phyloP scores from a whole-genome alignment of 2,329 filamentous ascomycete species.

The Pseudopithomyces maydicus region DNA sequence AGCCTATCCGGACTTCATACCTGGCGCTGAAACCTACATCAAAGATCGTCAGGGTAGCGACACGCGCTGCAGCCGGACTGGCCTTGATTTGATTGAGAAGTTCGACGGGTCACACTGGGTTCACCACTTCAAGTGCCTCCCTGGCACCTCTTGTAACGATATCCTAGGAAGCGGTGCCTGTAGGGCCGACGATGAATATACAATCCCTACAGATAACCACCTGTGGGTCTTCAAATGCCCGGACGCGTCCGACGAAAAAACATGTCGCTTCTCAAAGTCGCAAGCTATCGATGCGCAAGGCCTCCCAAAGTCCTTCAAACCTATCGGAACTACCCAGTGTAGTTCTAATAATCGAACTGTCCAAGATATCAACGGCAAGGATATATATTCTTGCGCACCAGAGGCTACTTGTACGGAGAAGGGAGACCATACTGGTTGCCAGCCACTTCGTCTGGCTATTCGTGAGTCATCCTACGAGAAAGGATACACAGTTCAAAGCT shows the following conservation, averaged over 20 bases:
- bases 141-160: neutral
- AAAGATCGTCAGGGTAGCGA: neutral
- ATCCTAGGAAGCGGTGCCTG: neutral
- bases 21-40: neutral
- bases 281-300: neutral
- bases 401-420: neutral
- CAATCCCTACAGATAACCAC: neutral
- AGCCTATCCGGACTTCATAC: neutral
- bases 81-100: neutral
- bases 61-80: constrained; percentile 5
- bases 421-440: neutral
- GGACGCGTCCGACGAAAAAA: neutral
- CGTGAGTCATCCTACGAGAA: neutral
- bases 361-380: neutral
- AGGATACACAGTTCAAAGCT: neutral
- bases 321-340: neutral
- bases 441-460: neutral
- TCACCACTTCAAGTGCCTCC: constrained; percentile 1
- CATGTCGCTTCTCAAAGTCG: neutral
- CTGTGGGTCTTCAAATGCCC: neutral
- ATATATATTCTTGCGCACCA: neutral
- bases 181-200: neutral
- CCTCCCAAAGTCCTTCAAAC: neutral
- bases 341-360: neutral
- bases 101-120: neutral